phyloP scores from a whole-genome alignment of 305 asterid species.

The Fraxinus platypoda region DNA sequence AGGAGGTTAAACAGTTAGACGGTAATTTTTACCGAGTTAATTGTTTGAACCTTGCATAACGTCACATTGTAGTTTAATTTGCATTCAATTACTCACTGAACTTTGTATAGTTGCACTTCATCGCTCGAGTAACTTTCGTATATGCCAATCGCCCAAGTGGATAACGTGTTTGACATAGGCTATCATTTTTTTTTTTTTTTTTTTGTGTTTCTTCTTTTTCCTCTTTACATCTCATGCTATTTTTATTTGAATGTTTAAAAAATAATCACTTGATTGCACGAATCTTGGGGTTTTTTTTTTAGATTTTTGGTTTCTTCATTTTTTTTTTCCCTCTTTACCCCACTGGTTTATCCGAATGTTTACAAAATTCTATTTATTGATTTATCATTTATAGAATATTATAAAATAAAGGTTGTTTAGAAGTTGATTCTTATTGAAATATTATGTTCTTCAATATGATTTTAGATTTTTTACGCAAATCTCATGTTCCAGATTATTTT shows the following conservation, averaged over 20 bases:
- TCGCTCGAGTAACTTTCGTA: neutral
- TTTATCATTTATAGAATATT: neutral
- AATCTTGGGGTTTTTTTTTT: no score
- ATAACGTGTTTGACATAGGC: no score
- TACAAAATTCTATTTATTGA: neutral
- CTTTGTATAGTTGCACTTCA: neutral
- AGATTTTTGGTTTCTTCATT: no score
- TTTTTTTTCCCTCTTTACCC: no score
- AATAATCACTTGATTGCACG: no score
- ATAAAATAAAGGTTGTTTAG: neutral
- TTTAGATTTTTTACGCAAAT: neutral
- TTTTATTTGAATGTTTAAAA: no score
- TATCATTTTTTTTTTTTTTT: no score
- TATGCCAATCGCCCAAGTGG: neutral
- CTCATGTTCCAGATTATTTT: neutral
- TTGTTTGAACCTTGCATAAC: neutral
- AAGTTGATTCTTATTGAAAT: neutral
- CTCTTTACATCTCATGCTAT: no score
- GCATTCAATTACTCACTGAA: neutral
- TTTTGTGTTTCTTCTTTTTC: no score
- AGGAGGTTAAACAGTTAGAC: constrained; percentile 10
- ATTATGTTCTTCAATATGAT: neutral
- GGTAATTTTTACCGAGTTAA: neutral
- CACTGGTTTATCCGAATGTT: neutral
- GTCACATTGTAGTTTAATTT: neutral